Base-by-base conservation (phyloP, 2,329 filamentous ascomycete genomes). In the Colletotrichum liaoningense region DNA sequence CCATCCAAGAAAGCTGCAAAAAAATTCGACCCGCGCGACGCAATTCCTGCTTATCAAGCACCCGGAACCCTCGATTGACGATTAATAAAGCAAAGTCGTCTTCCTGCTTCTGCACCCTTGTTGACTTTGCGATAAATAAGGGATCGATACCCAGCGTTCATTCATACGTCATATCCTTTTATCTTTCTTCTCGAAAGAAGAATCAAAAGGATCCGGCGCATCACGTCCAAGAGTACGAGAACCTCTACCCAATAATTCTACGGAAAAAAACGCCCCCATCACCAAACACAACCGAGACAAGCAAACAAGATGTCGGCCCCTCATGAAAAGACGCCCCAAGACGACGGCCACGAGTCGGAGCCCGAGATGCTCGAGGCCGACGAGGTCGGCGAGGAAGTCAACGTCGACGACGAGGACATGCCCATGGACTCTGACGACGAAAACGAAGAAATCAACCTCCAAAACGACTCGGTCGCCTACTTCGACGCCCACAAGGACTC, bases 401-500 rank as follows among this genome's bases (percentile, higher is more conserved):
- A 86, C 56, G 86, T 89, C 1, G 81, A 82, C 42, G 77, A 78
- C 42, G 92, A 91, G 73, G 94, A 97, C 81, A 88, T 94, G 67
- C 90, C 90, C 56, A 97, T 98, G 94, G 94, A 96, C 79, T 93
- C 91, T 4, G 90, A 90, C 73, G 91, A 92, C 67, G 93, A 94
- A 35, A 85, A 86, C 33, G 89, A 92, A 77, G 94, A 97, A 81
- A 91, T 98, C 55, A 85, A 90, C 55, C 88, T 98, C 7, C 91
- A 97, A 75, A 99, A 98, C 87, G 96, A 99, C 87, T 97, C 95
- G 76, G 88, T 93, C 77, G 96, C 95, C 73, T 96, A 97, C 86
- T 98, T 98, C 80, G 97, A 98, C 86, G 84, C 85, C 46, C 95
- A 98, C 86, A 93, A 92, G 78, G 95, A 98, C 88, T 95, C 93